Percentiles rank a stretch among this genome's conserved stretches.
phyloP scores from a whole-genome alignment of 164 flowering plant genomes.

The Kalanchoe fedtschenkoi region DNA sequence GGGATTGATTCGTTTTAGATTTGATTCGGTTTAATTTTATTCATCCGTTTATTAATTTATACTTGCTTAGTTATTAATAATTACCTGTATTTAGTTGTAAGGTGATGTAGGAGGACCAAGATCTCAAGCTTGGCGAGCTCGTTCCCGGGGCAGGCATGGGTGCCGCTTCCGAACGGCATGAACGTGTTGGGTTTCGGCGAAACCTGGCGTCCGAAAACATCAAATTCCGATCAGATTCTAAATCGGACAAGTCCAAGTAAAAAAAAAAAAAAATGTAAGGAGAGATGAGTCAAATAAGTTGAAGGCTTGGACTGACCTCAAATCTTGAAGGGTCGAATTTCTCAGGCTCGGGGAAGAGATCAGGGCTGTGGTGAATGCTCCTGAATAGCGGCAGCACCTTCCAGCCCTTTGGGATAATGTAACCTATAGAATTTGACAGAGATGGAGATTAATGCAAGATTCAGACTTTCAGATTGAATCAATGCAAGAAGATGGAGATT shows the following conservation, averaged over 20 bases:
- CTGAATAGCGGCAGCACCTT: slow-evolving; percentile 90
- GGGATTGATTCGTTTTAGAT: too few species aligned
- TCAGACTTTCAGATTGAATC: not conserved
- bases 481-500: not conserved
- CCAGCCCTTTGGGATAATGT: slow-evolving; percentile 81
- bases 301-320: too few species aligned
- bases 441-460: too few species aligned
- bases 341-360: slow-evolving; percentile 67
- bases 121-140: slow-evolving; percentile 53
- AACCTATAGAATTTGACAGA: too few species aligned
- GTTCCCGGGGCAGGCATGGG: slow-evolving; percentile 51
- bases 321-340: slow-evolving; percentile 90
- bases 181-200: slow-evolving; percentile 39
- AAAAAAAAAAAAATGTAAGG: too few species aligned
- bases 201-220: too few species aligned
- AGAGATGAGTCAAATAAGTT: too few species aligned
- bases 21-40: too few species aligned
- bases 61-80: too few species aligned
- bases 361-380: slow-evolving; percentile 63
- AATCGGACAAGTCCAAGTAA: too few species aligned
- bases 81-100: slow-evolving; percentile 42
- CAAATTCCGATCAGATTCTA: too few species aligned
- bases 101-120: slow-evolving; percentile 37
- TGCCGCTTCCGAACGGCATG: slow-evolving; percentile 54
- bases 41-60: too few species aligned